Evolutionary conservation across 2,329 filamentous ascomycete species (phyloP).

Genomic region (Zasmidium cellare): DNA sequence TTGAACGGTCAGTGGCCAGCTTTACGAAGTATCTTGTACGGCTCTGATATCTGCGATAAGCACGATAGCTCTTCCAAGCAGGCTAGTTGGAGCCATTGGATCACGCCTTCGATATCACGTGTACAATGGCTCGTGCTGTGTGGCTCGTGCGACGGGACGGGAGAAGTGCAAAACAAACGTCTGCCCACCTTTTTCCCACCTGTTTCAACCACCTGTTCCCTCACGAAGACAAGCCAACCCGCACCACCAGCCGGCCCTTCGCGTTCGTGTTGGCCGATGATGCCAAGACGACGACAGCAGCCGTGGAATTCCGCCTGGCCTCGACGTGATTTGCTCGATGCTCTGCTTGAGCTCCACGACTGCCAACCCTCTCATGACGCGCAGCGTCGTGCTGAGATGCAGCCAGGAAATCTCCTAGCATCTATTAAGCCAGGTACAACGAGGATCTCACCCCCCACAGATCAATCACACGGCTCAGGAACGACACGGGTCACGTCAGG

Average conservation of each 20-base stretch:
- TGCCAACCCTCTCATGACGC: slow-evolving; percentile 2
- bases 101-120: too few species aligned
- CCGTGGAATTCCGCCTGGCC: neutral
- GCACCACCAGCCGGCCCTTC: neutral
- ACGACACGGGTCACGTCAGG: slow-evolving; percentile 11
- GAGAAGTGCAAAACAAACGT: neutral
- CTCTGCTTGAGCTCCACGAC: slow-evolving; percentile 7
- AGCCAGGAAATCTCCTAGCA: neutral
- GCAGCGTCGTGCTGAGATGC: neutral
- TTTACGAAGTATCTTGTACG: too few species aligned
- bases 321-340: slow-evolving; percentile 3
- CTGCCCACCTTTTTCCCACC: neutral
- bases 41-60: too few species aligned
- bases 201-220: too few species aligned
- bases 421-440: neutral
- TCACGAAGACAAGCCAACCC: neutral
- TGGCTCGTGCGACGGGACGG: neutral
- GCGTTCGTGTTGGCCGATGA: neutral
- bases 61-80: too few species aligned
- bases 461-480: slow-evolving; percentile 15
- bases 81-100: too few species aligned
- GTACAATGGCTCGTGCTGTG: too few species aligned
- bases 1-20: too few species aligned
- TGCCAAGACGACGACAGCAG: neutral
- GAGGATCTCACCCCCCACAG: slow-evolving; percentile 13